Base-by-base conservation (phyloP, 1,284 basidiomycete species). In the Puccinia polysora region DNA sequence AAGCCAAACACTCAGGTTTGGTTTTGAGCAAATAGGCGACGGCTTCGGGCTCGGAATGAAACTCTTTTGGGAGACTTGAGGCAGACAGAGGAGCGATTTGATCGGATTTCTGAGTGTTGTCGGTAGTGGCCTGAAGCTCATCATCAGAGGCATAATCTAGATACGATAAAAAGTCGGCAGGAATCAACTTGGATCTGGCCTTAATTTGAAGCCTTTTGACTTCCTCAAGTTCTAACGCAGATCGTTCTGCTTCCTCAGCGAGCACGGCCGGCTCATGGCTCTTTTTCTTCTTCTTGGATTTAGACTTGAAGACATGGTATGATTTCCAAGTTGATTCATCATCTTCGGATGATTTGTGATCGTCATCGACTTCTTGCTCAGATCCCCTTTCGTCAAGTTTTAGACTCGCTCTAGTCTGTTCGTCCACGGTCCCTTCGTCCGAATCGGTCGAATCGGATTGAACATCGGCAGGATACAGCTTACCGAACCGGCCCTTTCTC, bases 391-490 rank as follows among this genome's bases (percentile, higher is more conserved):
- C 8, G 10, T 43, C 38, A 28, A 60, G 59, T 60, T 56, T 20
- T 38, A 58, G 7, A 28, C 62, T 34, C 50, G 38, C 20, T 28
- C 10, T 18, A 50, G 47, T 8, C 23, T 58, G n/a, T 36, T 72
- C 10, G 65, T 49, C 32, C 18, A 45, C 52, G 50, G 74, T 70
- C 14, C 45, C 71, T 8, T 75, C 73, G 49, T 74, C 60, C 40
- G 77, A 79, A 45, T 77, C 74, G 47, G 75, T 75, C 23, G 77
- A 78, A 28, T 79, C 77, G 14, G 77, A 77, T 15, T 77, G 76
- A 8, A 74, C 67, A 23, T 49, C 55, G 40, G 38, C 55, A 7
- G 25, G 23, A 12, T 34, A 4, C 38, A 28, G 40, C 59, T 69
- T 69, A 23, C 55, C 67, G 30, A 69, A 69, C 14, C 67, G 67